phyloP scores from a whole-genome alignment of 2,329 filamentous ascomycete species.

The Penicillium sp. region DNA sequence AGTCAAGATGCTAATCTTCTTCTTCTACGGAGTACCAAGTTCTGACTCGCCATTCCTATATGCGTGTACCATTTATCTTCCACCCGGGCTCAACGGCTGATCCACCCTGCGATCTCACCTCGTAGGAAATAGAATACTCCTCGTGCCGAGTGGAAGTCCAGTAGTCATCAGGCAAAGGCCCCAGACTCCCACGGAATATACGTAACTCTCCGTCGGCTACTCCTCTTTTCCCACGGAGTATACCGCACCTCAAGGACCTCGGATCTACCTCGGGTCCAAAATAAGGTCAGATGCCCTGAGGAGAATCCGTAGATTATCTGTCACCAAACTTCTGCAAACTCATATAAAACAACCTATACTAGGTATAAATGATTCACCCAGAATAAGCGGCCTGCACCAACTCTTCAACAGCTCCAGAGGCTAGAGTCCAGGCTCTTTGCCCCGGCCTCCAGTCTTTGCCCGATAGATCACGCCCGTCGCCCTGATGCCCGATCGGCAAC shows the following conservation, averaged over 20 bases:
- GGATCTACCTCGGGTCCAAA: no score
- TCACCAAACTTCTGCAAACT: background rate
- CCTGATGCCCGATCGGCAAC: slow-evolving; percentile 1
- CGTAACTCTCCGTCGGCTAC: background rate
- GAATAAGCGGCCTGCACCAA: background rate
- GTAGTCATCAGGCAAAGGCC: background rate
- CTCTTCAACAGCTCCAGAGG: background rate
- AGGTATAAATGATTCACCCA: background rate
- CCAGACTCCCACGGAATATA: background rate
- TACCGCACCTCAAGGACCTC: background rate
- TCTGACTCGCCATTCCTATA: no score
- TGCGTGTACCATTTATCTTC: no score
- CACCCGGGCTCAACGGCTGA: background rate
- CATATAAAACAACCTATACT: background rate
- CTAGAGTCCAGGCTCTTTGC: background rate
- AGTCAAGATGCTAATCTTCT: background rate
- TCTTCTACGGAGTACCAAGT: background rate
- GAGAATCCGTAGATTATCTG: background rate
- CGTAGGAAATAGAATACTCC: no score
- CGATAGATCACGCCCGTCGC: background rate
- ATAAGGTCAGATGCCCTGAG: no score
- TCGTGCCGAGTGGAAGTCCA: background rate
- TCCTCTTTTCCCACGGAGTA: background rate
- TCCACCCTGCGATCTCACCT: background rate
- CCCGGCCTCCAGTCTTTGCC: background rate